phyloP scores from a whole-genome alignment of 176 grass and related monocot genomes.

The Metroxylon sagu region DNA sequence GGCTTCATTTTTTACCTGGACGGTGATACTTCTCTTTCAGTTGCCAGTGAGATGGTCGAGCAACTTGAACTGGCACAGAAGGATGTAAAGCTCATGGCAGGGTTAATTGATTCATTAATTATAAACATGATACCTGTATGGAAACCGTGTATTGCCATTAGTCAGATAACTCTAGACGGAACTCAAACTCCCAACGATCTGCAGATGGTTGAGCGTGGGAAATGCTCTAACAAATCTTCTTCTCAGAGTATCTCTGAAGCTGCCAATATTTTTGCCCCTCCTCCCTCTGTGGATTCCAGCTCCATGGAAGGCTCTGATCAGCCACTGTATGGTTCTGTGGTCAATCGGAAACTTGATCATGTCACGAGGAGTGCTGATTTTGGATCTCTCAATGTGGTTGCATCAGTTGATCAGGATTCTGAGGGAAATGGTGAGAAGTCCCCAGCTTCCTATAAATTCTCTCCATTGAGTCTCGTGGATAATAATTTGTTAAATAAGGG shows the following conservation, averaged over 20 bases:
- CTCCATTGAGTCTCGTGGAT: background rate
- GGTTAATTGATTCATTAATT: slow-evolving; percentile 42
- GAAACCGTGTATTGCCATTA: slow-evolving; percentile 10
- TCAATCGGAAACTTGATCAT: background rate
- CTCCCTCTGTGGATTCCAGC: background rate
- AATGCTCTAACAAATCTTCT: background rate
- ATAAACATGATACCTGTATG: slow-evolving; percentile 27
- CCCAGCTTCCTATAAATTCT: slow-evolving; percentile 13
- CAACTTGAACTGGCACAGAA: slow-evolving; percentile 19
- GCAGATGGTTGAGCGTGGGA: slow-evolving; percentile 2
- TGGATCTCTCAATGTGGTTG: background rate
- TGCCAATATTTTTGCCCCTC: background rate
- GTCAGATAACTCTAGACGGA: slow-evolving; percentile 6
- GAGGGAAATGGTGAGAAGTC: slow-evolving; percentile 6
- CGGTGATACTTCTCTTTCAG: slow-evolving; percentile 24
- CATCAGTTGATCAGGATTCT: background rate
- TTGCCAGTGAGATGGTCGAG: slow-evolving; percentile 38
- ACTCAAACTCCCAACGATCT: background rate
- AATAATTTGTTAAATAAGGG: background rate
- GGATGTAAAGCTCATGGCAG: slow-evolving; percentile 20
- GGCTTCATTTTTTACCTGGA: slow-evolving; percentile 26
- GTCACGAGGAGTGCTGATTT: background rate
- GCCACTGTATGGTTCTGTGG: background rate
- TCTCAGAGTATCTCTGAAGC: slow-evolving; percentile 14
- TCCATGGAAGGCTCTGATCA: background rate